Conservation (phyloP, 441 rosid genomes). For the Lepidium campestre region DNA sequence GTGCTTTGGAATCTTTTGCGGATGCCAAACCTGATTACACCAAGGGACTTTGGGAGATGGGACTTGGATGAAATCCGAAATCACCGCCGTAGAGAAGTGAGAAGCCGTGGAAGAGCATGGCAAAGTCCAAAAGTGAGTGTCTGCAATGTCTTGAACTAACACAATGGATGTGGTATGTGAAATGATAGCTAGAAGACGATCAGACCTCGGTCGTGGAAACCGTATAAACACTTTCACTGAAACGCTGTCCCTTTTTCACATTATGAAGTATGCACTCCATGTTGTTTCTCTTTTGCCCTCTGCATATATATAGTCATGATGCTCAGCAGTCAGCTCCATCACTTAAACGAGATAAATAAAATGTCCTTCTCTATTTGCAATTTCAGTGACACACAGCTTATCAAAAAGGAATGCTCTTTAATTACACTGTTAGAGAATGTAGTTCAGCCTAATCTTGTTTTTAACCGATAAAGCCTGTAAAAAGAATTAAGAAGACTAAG, state of each 20-base stretch:
- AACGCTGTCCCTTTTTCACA: not conserved
- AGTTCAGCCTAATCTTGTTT: slow-evolving; percentile 1
- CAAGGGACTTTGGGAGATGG: too few species aligned
- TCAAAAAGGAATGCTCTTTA: not conserved
- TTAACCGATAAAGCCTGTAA: not conserved
- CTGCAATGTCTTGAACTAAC: too few species aligned
- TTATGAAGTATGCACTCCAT: not conserved
- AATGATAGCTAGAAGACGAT: too few species aligned
- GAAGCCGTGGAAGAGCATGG: too few species aligned
- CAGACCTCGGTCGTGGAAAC: too few species aligned
- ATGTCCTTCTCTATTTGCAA: not conserved
- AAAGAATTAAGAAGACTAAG: not conserved
- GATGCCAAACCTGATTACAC: too few species aligned
- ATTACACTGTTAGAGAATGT: not conserved
- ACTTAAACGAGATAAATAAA: too few species aligned
- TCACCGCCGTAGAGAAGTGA: too few species aligned
- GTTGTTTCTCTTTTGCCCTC: not conserved
- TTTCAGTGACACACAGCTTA: not conserved
- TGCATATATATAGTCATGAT: not conserved
- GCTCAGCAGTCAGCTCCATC: not conserved
- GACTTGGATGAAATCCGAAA: too few species aligned
- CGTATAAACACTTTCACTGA: not conserved
- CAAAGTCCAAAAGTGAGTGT: too few species aligned
- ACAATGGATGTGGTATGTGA: too few species aligned
- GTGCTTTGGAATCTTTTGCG: too few species aligned